phyloP scores from a whole-genome alignment of 202 grass and related monocot genomes.

The Schoenoplectus tabernaemontani region DNA sequence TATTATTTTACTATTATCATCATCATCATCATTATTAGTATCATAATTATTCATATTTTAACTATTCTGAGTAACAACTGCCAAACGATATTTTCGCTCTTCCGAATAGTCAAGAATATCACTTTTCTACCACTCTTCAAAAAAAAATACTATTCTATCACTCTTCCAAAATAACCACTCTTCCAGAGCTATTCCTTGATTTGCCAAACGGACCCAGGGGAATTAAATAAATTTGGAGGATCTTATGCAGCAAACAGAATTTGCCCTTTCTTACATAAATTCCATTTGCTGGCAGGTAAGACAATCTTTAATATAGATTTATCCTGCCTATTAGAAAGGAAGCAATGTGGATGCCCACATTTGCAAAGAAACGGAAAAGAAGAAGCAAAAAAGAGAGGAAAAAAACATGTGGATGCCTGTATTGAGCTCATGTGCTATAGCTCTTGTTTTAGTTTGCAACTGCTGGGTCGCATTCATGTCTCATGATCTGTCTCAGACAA shows the following conservation, averaged over 20 bases:
- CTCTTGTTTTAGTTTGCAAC: slow-evolving; percentile 79
- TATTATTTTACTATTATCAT: too few relatives aligned
- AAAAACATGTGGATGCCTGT: slow-evolving; percentile 97
- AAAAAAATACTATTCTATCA: too few relatives aligned
- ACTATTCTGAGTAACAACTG: too few relatives aligned
- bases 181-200: too few relatives aligned
- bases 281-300: background rate
- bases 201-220: too few relatives aligned
- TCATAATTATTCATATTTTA: too few relatives aligned
- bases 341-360: background rate
- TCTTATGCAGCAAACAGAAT: background rate
- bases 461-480: slow-evolving; percentile 63
- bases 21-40: too few relatives aligned
- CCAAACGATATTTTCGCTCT: too few relatives aligned
- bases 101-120: too few relatives aligned
- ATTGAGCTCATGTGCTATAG: slow-evolving; percentile 59
- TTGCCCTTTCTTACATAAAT: background rate
- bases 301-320: background rate
- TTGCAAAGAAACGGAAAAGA: background rate
- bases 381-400: background rate
- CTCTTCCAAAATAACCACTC: too few relatives aligned
- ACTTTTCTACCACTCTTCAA: too few relatives aligned
- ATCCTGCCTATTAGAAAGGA: background rate
- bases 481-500: slow-evolving; percentile 97
- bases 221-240: background rate